Conservation (phyloP, 495 filamentous ascomycete species). For the Tetracladium setigerum region DNA sequence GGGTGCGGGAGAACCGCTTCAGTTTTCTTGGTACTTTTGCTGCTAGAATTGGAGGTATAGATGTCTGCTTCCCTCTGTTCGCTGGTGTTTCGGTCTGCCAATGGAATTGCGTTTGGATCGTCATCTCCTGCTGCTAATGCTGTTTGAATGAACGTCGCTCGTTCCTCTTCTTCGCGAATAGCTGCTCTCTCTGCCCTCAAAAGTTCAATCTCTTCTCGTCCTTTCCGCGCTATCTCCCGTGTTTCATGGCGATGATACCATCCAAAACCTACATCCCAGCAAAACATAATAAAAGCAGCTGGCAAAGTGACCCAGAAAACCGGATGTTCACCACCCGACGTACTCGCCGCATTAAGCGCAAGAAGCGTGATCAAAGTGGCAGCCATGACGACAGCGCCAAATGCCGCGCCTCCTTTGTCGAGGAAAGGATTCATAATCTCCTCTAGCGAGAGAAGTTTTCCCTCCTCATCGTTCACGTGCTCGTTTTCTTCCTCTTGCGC, state of each 20-base stretch:
- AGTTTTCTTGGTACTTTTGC: no score
- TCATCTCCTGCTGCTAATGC: no score
- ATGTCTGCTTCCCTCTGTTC: no score
- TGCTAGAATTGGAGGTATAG: no score
- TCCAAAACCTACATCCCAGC: constrained; percentile 50
- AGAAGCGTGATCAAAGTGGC: constrained; percentile 51
- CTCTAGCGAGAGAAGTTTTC: constrained; percentile 49
- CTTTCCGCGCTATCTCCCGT: constrained; percentile 47
- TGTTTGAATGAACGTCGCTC: no score
- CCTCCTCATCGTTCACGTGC: constrained; percentile 34
- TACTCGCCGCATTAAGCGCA: constrained; percentile 48
- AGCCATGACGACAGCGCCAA: constrained; percentile 54
- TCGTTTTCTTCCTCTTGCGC: constrained; percentile 44
- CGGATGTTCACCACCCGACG: constrained; percentile 32
- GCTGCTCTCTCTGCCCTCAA: constrained; percentile 30
- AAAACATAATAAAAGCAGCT: constrained; percentile 54
- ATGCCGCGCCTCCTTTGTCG: constrained; percentile 52
- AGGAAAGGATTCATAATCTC: constrained; percentile 67
- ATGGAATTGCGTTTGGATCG: no score
- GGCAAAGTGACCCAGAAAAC: constrained; percentile 58
- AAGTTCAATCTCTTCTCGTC: constrained; percentile 40
- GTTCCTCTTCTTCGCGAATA: constrained; percentile 15
- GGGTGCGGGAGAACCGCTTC: no score
- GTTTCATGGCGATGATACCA: constrained; percentile 52
- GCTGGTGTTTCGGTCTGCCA: no score